Evolutionary conservation across 345 rosid genomes (phyloP).

Genomic region (Alliaria petiolata): DNA sequence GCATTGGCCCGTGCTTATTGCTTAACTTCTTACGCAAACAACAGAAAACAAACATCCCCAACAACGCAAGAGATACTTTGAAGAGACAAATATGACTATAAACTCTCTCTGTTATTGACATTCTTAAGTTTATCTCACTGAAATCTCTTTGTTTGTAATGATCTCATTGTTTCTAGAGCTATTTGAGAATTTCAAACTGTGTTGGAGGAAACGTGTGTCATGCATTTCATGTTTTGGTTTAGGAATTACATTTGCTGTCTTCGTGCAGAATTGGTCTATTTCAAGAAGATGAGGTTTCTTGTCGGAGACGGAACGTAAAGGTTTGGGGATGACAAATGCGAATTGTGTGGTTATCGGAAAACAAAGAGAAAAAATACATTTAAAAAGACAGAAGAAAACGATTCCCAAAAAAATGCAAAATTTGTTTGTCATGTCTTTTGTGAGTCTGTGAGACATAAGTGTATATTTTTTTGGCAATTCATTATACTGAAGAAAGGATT

Average conservation of each 20-base stretch:
- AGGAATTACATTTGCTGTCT: neutral
- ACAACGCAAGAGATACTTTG: constrained; percentile 42
- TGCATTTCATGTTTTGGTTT: constrained; percentile 1
- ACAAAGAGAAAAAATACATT: neutral
- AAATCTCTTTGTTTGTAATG: neutral
- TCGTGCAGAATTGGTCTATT: neutral
- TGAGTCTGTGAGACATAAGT: neutral
- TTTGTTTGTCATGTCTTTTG: constrained; percentile 15
- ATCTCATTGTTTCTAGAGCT: neutral
- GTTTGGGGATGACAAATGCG: constrained; percentile 12
- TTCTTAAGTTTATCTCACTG: neutral
- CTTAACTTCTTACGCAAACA: constrained; percentile 44
- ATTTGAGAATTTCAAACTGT: neutral
- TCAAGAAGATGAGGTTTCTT: neutral
- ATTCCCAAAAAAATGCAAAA: neutral
- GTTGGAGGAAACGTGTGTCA: neutral
- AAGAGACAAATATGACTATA: constrained; percentile 25
- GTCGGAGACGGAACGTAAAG: neutral
- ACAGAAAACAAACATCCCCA: constrained; percentile 48
- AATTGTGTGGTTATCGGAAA: constrained; percentile 7
- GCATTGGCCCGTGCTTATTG: constrained; percentile 48
- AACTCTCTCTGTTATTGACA: constrained; percentile 24
- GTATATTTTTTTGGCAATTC: no score
- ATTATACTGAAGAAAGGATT: neutral
- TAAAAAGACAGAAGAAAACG: neutral